phyloP scores from a whole-genome alignment of 768 basidiomycete genomes.

The Boletus subcaerulescens region DNA sequence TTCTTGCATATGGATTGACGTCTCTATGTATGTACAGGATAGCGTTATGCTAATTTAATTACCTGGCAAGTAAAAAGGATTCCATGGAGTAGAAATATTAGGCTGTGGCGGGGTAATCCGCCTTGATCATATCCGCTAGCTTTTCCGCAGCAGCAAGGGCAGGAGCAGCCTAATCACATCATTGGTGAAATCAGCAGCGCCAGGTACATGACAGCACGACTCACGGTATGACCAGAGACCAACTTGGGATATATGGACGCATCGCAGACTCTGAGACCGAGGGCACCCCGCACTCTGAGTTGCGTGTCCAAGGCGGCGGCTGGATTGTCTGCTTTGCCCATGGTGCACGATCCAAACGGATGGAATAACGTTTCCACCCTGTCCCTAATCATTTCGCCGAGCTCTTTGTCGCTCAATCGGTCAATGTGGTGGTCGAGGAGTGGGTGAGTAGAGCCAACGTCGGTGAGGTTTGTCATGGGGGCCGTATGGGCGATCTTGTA shows the following conservation, averaged over 20 bases:
- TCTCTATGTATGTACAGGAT: background rate
- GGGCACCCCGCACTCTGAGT: conserved; percentile 42
- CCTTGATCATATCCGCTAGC: conserved; percentile 33
- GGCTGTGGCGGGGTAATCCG: conserved; percentile 9
- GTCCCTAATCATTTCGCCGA: conserved; percentile 34
- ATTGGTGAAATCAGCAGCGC: background rate
- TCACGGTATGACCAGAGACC: conserved; percentile 44
- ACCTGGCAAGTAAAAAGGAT: no score
- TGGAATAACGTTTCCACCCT: conserved; percentile 43
- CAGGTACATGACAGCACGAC: conserved; percentile 5
- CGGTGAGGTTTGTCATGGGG: conserved; percentile 38
- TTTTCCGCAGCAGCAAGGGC: conserved; percentile 35
- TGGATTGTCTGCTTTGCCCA: conserved; percentile 39
- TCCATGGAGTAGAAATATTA: background rate
- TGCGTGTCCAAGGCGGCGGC: conserved; percentile 43
- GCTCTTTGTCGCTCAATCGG: conserved; percentile 30
- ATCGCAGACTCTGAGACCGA: conserved; percentile 44
- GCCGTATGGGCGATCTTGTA: conserved; percentile 37
- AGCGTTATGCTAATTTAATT: no score
- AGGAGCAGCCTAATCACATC: conserved; percentile 22
- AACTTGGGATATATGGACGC: conserved; percentile 45
- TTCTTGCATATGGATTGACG: conserved; percentile 16
- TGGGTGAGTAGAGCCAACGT: conserved; percentile 28
- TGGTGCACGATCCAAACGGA: conserved; percentile 37
- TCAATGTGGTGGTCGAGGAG: conserved; percentile 39